Evolutionary conservation across 2,329 filamentous ascomycete species (phyloP).

Genomic region (Fusarium nematophilum): DNA sequence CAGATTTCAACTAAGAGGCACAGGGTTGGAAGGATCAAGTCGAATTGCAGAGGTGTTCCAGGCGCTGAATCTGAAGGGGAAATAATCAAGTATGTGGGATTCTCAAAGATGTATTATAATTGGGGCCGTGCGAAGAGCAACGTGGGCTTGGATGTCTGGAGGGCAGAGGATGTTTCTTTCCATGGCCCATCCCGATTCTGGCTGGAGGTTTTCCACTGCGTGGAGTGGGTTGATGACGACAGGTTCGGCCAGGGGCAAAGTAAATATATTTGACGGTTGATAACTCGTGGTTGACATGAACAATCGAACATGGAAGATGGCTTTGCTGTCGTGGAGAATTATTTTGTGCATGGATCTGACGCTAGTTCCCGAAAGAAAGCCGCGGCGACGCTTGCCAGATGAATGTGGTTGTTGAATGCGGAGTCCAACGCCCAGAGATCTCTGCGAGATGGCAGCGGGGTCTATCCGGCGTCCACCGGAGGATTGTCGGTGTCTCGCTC

Average conservation of each 20-base stretch:
- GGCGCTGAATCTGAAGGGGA: conserved; percentile 18
- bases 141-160: conserved; percentile 27
- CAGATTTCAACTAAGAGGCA: conserved; percentile 60
- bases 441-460: not conserved
- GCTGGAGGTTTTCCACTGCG: conserved; percentile 1
- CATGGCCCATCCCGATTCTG: conserved; percentile 5
- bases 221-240: not conserved
- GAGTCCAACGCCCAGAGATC: not conserved
- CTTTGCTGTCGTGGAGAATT: not conserved
- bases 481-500: conserved; percentile 11
- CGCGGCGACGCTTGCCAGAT: conserved; percentile 7
- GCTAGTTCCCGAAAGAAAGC: conserved; percentile 18
- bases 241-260: not conserved
- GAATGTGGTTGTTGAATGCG: not conserved
- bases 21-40: not conserved
- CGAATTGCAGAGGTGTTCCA: conserved; percentile 11
- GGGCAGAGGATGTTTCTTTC: conserved; percentile 6
- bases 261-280: not conserved
- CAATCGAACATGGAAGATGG: too few species aligned
- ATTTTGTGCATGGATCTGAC: not conserved
- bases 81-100: conserved; percentile 20
- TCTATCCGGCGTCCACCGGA: conserved; percentile 9
- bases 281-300: not conserved
- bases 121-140: conserved; percentile 21
- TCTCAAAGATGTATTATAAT: conserved; percentile 32